Evolutionary conservation across 345 rosid species (phyloP).

Genomic region (Toxicodendron radicans): DNA sequence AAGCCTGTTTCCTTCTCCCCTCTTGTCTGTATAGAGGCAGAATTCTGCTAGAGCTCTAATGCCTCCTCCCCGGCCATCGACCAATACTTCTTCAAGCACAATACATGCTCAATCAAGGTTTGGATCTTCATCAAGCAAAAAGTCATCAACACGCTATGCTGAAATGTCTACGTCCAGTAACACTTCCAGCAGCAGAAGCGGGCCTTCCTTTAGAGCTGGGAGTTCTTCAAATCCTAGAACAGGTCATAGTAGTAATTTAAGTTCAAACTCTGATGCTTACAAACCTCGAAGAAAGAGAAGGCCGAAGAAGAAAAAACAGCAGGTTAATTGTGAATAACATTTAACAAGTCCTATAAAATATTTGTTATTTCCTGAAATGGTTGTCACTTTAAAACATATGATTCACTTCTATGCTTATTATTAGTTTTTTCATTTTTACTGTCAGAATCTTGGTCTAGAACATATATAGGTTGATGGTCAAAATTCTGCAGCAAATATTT

Average conservation of each 20-base stretch:
- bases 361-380: background rate
- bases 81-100: slow-evolving; percentile 34
- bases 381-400: background rate
- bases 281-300: slow-evolving; percentile 95
- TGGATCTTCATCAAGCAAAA: slow-evolving; percentile 64
- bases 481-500: background rate
- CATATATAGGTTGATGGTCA: background rate
- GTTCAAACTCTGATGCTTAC: slow-evolving; percentile 91
- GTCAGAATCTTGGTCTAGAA: background rate
- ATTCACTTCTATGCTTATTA: no score
- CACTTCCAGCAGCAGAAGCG: slow-evolving; percentile 61
- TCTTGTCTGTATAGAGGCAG: slow-evolving; percentile 47
- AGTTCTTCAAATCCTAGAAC: slow-evolving; percentile 55
- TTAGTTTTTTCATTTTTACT: background rate
- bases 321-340: slow-evolving; percentile 27
- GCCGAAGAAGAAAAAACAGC: slow-evolving; percentile 84
- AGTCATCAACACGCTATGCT: slow-evolving; percentile 42
- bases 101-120: slow-evolving; percentile 52
- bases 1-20: slow-evolving; percentile 7
- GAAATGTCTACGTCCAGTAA: slow-evolving; percentile 61
- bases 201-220: slow-evolving; percentile 45
- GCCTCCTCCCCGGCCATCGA: slow-evolving; percentile 91
- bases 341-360: background rate
- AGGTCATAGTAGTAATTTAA: slow-evolving; percentile 82
- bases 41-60: slow-evolving; percentile 80